Conservation (phyloP, 768 basidiomycete species). For the Kwoniella newhampshirensis region DNA sequence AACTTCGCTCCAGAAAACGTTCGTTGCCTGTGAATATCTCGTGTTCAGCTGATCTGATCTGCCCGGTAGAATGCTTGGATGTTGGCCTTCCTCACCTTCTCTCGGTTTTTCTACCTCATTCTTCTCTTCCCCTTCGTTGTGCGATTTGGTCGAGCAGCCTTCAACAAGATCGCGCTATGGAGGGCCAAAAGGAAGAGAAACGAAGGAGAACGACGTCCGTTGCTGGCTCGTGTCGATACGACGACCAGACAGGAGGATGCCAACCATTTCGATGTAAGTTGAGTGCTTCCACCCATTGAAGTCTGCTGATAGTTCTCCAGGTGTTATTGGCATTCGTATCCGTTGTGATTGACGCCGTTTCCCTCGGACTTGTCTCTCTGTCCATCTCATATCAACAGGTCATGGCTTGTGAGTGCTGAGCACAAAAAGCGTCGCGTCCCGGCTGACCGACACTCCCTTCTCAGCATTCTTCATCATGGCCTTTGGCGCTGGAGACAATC, state of each 20-base stretch:
- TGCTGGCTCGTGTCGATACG: constrained; percentile 10
- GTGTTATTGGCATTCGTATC: constrained; percentile 40
- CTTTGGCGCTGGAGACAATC: constrained; percentile 44
- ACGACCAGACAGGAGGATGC: constrained; percentile 28
- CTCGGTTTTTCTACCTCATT: constrained; percentile 36
- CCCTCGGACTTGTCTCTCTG: constrained; percentile 36
- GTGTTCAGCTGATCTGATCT: background rate
- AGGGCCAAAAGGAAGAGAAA: constrained; percentile 11
- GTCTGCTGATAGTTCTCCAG: constrained; percentile 12
- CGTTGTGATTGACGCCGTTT: constrained; percentile 34
- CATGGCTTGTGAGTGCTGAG: constrained; percentile 25
- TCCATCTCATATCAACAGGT: constrained; percentile 36
- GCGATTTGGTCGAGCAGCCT: constrained; percentile 30
- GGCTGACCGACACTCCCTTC: background rate
- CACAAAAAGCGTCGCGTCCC: background rate
- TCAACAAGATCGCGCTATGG: constrained; percentile 23
- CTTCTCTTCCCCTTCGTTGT: constrained; percentile 44
- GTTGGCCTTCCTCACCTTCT: constrained; percentile 43
- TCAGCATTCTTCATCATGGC: constrained; percentile 38
- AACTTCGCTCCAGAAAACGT: constrained; percentile 40
- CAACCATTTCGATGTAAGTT: constrained; percentile 48
- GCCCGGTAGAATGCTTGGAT: constrained; percentile 41
- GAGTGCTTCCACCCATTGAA: background rate
- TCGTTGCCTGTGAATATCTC: constrained; percentile 21
- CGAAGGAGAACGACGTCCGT: constrained; percentile 21